A percentile compares a stretch with the other conserved stretches of the same genome.
phyloP scores from a whole-genome alignment of 2,329 filamentous ascomycete species.

The Sporothrix globosa region DNA sequence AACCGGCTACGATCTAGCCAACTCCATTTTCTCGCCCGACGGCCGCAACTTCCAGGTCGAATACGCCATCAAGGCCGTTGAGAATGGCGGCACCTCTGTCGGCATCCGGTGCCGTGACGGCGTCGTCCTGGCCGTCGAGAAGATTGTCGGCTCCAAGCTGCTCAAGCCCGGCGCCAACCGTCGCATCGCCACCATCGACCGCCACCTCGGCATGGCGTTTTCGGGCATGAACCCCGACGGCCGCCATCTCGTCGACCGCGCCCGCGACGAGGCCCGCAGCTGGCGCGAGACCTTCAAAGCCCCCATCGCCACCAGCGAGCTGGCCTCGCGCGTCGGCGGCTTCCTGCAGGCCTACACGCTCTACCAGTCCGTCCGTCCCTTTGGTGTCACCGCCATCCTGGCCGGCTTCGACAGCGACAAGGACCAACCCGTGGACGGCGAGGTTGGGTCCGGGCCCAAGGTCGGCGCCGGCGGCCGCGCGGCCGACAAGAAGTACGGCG shows the following conservation, averaged over 20 bases:
- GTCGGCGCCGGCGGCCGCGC: constrained; percentile 84
- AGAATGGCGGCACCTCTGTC: constrained; percentile 94
- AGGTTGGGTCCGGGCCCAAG: constrained; percentile 80
- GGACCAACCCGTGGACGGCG: constrained; percentile 82
- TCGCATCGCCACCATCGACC: constrained; percentile 91
- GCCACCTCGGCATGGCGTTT: constrained; percentile 89
- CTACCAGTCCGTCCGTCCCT: constrained; percentile 94
- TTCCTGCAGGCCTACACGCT: constrained; percentile 98
- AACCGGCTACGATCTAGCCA: constrained; percentile 98
- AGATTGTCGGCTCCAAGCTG: constrained; percentile 93
- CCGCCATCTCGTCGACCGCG: constrained; percentile 90
- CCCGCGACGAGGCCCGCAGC: constrained; percentile 86
- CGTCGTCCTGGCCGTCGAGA: constrained; percentile 93
- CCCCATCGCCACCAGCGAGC: constrained; percentile 83
- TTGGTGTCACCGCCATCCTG: constrained; percentile 93
- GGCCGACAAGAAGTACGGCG: constrained; percentile 73
- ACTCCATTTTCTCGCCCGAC: constrained; percentile 99
- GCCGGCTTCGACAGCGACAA: constrained; percentile 91
- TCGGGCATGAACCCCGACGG: constrained; percentile 94
- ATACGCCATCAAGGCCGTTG: constrained; percentile 97
- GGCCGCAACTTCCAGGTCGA: constrained; percentile 99
- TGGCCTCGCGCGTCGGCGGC: constrained; percentile 90
- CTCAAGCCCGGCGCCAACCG: constrained; percentile 95
- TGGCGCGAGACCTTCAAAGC: constrained; percentile 96
- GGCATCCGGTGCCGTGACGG: constrained; percentile 97